phyloP scores from a whole-genome alignment of 2,329 filamentous ascomycete species.

The Colletotrichum spaethianum region DNA sequence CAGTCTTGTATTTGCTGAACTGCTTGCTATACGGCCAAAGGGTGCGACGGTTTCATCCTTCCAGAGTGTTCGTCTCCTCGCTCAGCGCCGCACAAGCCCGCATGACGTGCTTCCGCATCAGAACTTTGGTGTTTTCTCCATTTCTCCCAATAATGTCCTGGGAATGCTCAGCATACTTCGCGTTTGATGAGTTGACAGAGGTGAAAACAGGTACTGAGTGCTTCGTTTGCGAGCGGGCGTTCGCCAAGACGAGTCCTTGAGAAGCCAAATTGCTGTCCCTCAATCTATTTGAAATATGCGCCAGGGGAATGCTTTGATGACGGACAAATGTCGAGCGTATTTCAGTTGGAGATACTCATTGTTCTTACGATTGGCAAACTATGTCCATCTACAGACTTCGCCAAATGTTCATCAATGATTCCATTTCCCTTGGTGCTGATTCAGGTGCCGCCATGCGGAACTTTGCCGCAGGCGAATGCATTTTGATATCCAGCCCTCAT shows the following conservation, averaged over 20 bases:
- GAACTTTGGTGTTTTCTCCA: background rate
- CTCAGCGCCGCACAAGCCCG: conserved; percentile 19
- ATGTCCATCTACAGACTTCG: conserved; percentile 1
- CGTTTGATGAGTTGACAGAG: conserved; percentile 27
- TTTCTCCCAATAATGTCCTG: background rate
- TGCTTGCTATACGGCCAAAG: conserved; percentile 22
- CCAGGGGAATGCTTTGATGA: background rate
- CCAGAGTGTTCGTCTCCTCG: conserved; percentile 37
- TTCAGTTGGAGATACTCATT: background rate
- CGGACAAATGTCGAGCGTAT: background rate
- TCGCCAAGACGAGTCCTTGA: background rate
- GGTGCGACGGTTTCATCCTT: conserved; percentile 34
- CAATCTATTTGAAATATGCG: background rate
- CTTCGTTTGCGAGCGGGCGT: background rate
- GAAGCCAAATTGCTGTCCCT: background rate
- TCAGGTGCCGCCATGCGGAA: conserved; percentile 9
- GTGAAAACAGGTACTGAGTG: conserved; percentile 10
- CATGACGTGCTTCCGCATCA: conserved; percentile 26
- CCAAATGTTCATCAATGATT: background rate
- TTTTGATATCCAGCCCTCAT: conserved; percentile 15
- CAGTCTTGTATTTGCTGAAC: conserved; percentile 19
- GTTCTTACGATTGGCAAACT: background rate
- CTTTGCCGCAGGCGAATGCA: conserved; percentile 3
- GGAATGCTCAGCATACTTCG: conserved; percentile 9
- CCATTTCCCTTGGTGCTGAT: conserved; percentile 15